Evolutionary conservation across 108 stramenopile genomes (phyloP).

Genomic region (Parmales sp.): DNA sequence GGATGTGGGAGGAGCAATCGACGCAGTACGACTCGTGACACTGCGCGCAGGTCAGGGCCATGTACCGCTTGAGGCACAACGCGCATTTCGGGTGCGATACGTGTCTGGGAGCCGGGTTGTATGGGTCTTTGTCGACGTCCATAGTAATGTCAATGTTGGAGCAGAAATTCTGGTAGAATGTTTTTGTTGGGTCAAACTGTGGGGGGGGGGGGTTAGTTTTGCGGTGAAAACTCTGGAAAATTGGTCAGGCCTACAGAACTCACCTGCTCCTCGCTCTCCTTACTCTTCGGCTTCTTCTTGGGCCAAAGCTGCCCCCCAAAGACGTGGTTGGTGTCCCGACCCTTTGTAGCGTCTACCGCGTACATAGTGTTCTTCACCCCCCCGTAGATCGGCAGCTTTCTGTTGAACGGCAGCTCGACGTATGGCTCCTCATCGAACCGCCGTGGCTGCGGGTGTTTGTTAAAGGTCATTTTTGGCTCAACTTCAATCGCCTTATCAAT

Average conservation of each 20-base stretch:
- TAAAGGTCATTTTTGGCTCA: not conserved
- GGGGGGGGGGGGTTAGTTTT: too few species aligned
- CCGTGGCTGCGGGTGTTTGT: slow-evolving; percentile 1
- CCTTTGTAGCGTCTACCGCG: not conserved
- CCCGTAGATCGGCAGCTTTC: not conserved
- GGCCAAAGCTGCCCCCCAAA: not conserved
- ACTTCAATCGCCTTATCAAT: not conserved
- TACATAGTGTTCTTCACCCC: not conserved
- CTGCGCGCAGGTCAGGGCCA: slow-evolving; percentile 3
- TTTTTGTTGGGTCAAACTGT: slow-evolving; percentile 10
- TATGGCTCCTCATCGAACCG: slow-evolving; percentile 3
- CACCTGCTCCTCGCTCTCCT: not conserved
- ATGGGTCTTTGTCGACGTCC: not conserved
- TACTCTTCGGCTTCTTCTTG: not conserved
- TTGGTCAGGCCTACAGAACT: too few species aligned
- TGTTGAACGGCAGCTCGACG: slow-evolving; percentile 8
- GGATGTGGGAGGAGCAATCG: not conserved
- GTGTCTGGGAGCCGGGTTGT: not conserved
- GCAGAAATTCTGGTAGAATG: slow-evolving; percentile 11
- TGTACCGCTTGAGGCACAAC: slow-evolving; percentile 1
- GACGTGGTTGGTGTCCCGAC: not conserved
- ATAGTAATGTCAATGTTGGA: not conserved
- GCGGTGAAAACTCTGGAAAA: too few species aligned
- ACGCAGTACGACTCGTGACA: not conserved
- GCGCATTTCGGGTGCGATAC: not conserved